Conservation (phyloP, 2,329 filamentous ascomycete species). For the Arachnomyces sp. region DNA sequence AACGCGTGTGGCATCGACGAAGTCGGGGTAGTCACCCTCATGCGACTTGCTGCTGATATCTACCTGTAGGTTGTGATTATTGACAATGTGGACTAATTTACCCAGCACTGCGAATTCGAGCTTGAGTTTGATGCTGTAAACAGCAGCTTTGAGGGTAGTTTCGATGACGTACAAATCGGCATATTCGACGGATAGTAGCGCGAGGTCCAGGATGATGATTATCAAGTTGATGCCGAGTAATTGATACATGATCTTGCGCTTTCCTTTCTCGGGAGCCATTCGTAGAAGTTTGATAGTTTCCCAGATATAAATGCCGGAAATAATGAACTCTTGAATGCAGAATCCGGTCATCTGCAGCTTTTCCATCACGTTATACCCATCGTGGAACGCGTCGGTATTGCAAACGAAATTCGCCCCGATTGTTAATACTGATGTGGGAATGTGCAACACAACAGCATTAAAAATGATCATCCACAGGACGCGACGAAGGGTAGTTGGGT, state of each 20-base stretch:
- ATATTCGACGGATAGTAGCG: constrained; percentile 36
- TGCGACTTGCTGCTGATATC: background rate
- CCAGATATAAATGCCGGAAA: constrained; percentile 46
- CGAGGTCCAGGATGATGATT: constrained; percentile 40
- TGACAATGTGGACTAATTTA: constrained; percentile 36
- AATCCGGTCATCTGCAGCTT: constrained; percentile 51
- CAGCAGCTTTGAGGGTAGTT: constrained; percentile 38
- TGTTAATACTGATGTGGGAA: constrained; percentile 39
- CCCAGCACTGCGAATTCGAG: constrained; percentile 43
- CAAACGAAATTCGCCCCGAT: constrained; percentile 34
- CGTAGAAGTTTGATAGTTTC: constrained; percentile 46
- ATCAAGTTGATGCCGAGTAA: constrained; percentile 42
- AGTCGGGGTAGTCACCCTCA: constrained; percentile 33
- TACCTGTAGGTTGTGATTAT: constrained; percentile 20
- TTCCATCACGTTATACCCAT: constrained; percentile 42
- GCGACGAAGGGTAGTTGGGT: constrained; percentile 30
- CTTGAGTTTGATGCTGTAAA: constrained; percentile 44
- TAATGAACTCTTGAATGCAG: constrained; percentile 47
- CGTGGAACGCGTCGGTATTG: constrained; percentile 18
- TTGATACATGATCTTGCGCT: constrained; percentile 41
- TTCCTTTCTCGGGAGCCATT: constrained; percentile 34
- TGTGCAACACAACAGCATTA: constrained; percentile 35
- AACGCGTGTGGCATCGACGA: constrained; percentile 37
- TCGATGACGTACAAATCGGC: constrained; percentile 39
- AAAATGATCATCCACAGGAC: constrained; percentile 41